Evolutionary conservation across 2,329 filamentous ascomycete genomes (phyloP), one percentile per base, ranked within the genome.

Genomic region (Phymatotrichopsis omnivora): DNA sequence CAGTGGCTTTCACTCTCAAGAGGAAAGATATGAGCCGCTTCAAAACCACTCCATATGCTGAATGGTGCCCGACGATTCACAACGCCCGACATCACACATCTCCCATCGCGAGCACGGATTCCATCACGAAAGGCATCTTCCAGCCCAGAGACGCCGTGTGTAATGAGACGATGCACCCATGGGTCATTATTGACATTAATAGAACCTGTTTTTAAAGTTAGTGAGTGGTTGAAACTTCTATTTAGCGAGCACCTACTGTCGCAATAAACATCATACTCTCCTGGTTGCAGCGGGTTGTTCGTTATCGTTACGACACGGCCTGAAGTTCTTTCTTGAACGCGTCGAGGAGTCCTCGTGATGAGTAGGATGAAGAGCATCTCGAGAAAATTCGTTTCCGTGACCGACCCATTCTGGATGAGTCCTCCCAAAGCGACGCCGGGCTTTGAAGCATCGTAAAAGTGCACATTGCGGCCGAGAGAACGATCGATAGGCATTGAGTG

Each of bases 341-440:
- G 38, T 36, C 35, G 2, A 48, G 30, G 39, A 43, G 39, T 19
- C 39, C 29, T 16, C 22, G 27, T 40, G 25, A 45, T 11, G 14
- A 44, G 39, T 36, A 51, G 2, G 27, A 42, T 48, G 25, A 14
- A 20, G 10, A 48, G 11, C 34, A 49, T 51, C 16, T 41, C 14
- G 34, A 51, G 40, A 34, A 48, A 44, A 37, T 42, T 48, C 32
- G n/a, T 20, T 43, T 44, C 38, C 24, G 38, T 44, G 14, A 51
- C 34, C n/a, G 32, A 42, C 12, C 44, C 47, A 40, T 45, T 51
- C 40, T 48, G 33, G 14, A 37, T 29, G 12, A 47, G 17, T 17
- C 42, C 42, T n/a, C 33, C 35, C 25, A 41, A 28, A 22, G 36
- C 11, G 2, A 17, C 34, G 6, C 29, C 16, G 6, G 42, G 42